Evolutionary conservation across 2,329 filamentous ascomycete species (phyloP).

Genomic region (Aspergillus transmontanensis): DNA sequence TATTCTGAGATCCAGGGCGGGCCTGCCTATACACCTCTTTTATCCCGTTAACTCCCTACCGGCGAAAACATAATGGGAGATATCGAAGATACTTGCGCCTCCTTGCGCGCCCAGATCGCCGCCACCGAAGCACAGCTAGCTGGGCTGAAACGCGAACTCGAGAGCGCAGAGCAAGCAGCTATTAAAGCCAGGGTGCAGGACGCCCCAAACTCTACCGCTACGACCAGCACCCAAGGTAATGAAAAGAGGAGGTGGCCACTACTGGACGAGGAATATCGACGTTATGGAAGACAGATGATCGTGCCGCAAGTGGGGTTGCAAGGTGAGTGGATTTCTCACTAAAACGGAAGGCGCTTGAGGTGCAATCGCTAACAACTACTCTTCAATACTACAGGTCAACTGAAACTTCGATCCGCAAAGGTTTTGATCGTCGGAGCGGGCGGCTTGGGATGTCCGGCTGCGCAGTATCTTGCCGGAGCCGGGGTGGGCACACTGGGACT

Average conservation of each 20-base stretch:
- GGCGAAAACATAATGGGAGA: slow-evolving; percentile 17
- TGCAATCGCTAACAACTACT: slow-evolving; percentile 6
- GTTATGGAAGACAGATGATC: slow-evolving; percentile 91
- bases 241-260: slow-evolving; percentile 65
- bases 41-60: neutral
- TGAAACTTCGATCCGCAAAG: slow-evolving; percentile 67
- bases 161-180: slow-evolving; percentile 32
- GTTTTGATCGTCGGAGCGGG: slow-evolving; percentile 86
- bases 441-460: slow-evolving; percentile 87
- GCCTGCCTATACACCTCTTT: neutral
- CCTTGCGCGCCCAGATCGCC: slow-evolving; percentile 39
- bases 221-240: neutral
- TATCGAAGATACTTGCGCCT: slow-evolving; percentile 32
- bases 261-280: slow-evolving; percentile 71
- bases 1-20: neutral
- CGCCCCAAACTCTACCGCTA: slow-evolving; percentile 1
- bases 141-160: slow-evolving; percentile 39
- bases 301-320: slow-evolving; percentile 77
- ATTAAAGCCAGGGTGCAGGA: slow-evolving; percentile 16
- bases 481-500: slow-evolving; percentile 83
- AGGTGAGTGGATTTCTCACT: slow-evolving; percentile 51
- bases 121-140: slow-evolving; percentile 40
- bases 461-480: slow-evolving; percentile 87
- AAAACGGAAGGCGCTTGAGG: neutral
- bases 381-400: slow-evolving; percentile 62